Evolutionary conservation across 2,329 filamentous ascomycete species (phyloP).

Genomic region (Fusarium equiseti): DNA sequence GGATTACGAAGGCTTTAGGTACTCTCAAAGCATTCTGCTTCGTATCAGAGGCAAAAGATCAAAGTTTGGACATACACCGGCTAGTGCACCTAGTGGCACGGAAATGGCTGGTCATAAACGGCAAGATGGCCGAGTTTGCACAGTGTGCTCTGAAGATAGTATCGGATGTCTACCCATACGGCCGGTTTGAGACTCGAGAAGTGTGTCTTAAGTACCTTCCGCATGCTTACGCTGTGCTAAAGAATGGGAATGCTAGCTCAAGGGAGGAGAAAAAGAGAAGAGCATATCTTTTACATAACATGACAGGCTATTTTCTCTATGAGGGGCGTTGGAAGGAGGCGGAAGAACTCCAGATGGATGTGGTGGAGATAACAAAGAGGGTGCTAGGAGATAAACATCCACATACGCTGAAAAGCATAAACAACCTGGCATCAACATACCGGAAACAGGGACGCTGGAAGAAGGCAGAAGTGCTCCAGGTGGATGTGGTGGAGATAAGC

Average conservation of each 20-base stretch:
- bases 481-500: no score
- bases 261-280: no score
- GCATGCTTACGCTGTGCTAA: conserved; percentile 27
- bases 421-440: neutral
- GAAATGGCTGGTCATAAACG: conserved; percentile 46
- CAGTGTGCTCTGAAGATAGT: conserved; percentile 39
- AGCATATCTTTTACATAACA: no score
- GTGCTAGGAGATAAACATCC: no score
- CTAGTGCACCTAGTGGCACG: conserved; percentile 52
- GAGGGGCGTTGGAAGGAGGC: neutral
- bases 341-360: no score
- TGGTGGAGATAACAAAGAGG: no score
- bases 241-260: no score
- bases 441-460: neutral
- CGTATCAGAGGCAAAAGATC: conserved; percentile 26
- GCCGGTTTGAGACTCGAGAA: conserved; percentile 29
- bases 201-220: conserved; percentile 41
- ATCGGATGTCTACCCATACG: conserved; percentile 36
- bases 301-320: no score
- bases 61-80: conserved; percentile 48
- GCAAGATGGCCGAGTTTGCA: conserved; percentile 26
- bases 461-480: no score
- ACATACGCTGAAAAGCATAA: neutral
- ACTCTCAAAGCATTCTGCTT: conserved; percentile 49
- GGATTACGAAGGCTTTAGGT: neutral